Base-by-base conservation (phyloP, 306 rosid genomes). In the Vigna hirtella region DNA sequence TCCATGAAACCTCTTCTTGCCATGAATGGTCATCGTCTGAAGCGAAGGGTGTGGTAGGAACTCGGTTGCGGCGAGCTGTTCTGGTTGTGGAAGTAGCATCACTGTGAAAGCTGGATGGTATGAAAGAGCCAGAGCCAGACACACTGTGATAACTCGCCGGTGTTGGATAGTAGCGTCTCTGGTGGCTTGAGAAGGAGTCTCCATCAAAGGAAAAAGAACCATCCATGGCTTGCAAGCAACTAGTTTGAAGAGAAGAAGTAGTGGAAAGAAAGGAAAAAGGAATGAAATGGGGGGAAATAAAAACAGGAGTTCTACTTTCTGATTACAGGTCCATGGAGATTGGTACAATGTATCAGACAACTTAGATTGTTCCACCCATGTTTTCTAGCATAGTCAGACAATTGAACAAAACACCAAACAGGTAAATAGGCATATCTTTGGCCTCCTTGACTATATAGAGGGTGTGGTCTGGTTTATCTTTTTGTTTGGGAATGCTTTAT, bases 1-100 rank as follows among this genome's bases (percentile, higher is more conserved):
- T 90, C 97, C 98, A 94, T 3, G 97, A 94, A 74, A 94, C 79
- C 82, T 90, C 95, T 9, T 80, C 82, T 69, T 87, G 89, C 98
- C 97, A 90, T 18, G 97, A 92, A 65, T n/a, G 77, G 32, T 90
- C 95, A 2, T 84, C 73, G 30, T 94, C 93, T 8, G 97, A 62
- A 6, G 93, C 92, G 38, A 92, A 89, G 16, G 97, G 92, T 5
- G 94, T 83, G 2, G 86, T 14, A 4, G 95, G 98, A 48, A 83
- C 36, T 17, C 70, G 53, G 66, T 9, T 81, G 56, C 34, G 81
- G 10, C 71, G 73, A 56, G 72, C 55, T 81, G 71, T 70, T 69
- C 83, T 40, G 3, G 77, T 49, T 61, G 76, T 76, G 3, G 85
- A 40, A 45, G 79, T 77, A 18, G 77, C 52, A 30, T 45, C 71